phyloP scores from a whole-genome alignment of 129 eudicot species.

The Centaurea solstitialis region DNA sequence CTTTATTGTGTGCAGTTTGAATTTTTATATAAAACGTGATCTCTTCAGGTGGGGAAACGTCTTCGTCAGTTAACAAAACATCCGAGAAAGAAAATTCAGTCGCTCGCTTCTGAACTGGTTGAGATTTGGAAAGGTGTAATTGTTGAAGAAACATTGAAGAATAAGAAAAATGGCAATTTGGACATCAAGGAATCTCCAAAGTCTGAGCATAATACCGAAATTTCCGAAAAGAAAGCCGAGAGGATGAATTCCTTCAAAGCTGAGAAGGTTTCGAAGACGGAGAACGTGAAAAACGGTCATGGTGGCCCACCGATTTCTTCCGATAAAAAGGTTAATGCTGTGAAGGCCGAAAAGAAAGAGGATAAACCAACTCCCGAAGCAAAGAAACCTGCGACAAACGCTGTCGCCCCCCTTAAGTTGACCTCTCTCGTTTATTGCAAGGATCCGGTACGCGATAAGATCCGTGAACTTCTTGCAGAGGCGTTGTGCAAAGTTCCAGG shows the following conservation, averaged over 20 bases:
- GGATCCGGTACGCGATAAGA: constrained; percentile 64
- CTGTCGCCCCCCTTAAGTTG: constrained; percentile 56
- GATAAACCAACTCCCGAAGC: constrained; percentile 25
- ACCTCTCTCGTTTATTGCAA: constrained; percentile 53
- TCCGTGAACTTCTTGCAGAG: constrained; percentile 74
- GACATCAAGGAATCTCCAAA: constrained; percentile 36
- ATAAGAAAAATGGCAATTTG: constrained; percentile 51
- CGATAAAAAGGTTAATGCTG: constrained; percentile 34
- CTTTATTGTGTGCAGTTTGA: neutral
- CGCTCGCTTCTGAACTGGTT: constrained; percentile 60
- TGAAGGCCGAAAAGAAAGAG: constrained; percentile 34
- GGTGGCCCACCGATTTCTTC: constrained; percentile 21
- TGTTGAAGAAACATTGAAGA: constrained; percentile 59
- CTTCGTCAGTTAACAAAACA: constrained; percentile 85
- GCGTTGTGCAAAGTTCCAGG: constrained; percentile 64
- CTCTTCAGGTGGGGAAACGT: constrained; percentile 74
- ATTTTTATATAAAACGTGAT: constrained; percentile 5
- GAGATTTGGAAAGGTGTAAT: constrained; percentile 79
- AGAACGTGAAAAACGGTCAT: constrained; percentile 28
- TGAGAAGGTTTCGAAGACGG: constrained; percentile 31
- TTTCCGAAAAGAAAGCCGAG: constrained; percentile 20
- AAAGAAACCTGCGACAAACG: constrained; percentile 4
- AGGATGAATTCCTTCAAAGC: constrained; percentile 41
- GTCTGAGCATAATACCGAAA: constrained; percentile 27
- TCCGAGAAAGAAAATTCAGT: constrained; percentile 66